Evolutionary conservation across 352 stramenopile species (phyloP).

Genomic region (Phytophthora cactorum): DNA sequence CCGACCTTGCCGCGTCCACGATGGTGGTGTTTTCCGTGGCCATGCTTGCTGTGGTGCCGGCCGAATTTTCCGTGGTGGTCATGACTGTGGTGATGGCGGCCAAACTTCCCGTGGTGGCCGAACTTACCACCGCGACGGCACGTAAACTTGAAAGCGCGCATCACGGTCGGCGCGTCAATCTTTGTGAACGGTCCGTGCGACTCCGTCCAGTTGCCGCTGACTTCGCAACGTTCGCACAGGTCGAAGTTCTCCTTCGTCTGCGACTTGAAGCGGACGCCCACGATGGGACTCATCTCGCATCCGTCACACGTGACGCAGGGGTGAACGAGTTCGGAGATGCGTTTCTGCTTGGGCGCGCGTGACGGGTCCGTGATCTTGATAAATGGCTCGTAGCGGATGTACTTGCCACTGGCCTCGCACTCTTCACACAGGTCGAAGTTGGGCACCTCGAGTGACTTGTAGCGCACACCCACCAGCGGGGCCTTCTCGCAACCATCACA

Average conservation of each 20-base stretch:
- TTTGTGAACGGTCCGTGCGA: constrained; percentile 64
- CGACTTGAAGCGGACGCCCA: constrained; percentile 74
- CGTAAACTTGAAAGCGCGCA: constrained; percentile 37
- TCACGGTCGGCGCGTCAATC: constrained; percentile 40
- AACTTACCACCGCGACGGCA: constrained; percentile 34
- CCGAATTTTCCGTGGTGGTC: constrained; percentile 9
- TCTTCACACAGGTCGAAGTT: constrained; percentile 83
- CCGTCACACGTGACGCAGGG: constrained; percentile 63
- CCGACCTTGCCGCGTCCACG: no score
- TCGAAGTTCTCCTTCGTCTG: constrained; percentile 67
- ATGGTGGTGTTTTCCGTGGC: no score
- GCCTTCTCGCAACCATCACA: constrained; percentile 69
- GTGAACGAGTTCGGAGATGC: constrained; percentile 41
- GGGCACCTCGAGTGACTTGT: constrained; percentile 72
- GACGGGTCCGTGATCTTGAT: constrained; percentile 79
- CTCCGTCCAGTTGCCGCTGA: constrained; percentile 46
- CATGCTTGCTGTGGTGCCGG: no score
- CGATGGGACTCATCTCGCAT: constrained; percentile 66
- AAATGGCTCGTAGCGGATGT: constrained; percentile 58
- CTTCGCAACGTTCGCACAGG: constrained; percentile 65
- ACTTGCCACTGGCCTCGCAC: constrained; percentile 70
- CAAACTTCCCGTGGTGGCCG: constrained; percentile 18
- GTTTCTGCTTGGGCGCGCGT: constrained; percentile 48
- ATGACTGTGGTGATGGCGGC: constrained; percentile 56
- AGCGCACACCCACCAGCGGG: constrained; percentile 67